Percentiles rank a stretch among this genome's conserved stretches.
These are phyloP conservation scores for Pelargonium cotyledonis DNA, from an alignment of 441 rosid species.

Conservation along the genomic window DNA sequence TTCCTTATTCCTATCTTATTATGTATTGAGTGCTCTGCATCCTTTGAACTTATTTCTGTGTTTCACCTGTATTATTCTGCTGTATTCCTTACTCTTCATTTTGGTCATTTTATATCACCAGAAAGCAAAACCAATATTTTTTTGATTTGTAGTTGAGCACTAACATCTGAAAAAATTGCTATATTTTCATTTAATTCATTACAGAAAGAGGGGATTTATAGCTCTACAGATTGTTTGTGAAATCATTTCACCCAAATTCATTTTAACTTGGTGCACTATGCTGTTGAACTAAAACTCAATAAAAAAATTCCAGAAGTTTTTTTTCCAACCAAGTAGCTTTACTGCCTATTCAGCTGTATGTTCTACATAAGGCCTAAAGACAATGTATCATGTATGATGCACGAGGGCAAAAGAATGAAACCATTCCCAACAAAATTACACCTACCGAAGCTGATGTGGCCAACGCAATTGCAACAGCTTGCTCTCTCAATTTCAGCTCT, in stretches of 20 bases:
- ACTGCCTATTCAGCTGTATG: not conserved
- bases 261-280: not conserved
- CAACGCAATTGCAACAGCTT: conserved; percentile 58
- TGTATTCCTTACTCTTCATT: not conserved
- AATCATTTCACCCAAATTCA: not conserved
- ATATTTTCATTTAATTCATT: not conserved
- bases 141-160: not conserved
- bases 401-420: not conserved
- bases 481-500: conserved; percentile 78
- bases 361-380: not conserved
- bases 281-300: not conserved
- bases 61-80: not conserved
- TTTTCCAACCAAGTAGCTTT: not conserved
- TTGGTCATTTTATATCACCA: too few relatives aligned
- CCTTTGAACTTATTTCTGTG: not conserved
- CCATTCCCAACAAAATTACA: conserved; percentile 8
- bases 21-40: not conserved
- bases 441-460: conserved; percentile 57
- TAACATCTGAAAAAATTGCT: not conserved
- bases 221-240: not conserved
- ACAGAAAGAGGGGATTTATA: not conserved
- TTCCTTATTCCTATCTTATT: not conserved
- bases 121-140: not conserved
- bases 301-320: not conserved
- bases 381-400: conserved; percentile 14